These are phyloP conservation scores for Lachnellula subtilissima DNA, from an alignment of 2,329 filamentous ascomycete species.

Conservation along the genomic window DNA sequence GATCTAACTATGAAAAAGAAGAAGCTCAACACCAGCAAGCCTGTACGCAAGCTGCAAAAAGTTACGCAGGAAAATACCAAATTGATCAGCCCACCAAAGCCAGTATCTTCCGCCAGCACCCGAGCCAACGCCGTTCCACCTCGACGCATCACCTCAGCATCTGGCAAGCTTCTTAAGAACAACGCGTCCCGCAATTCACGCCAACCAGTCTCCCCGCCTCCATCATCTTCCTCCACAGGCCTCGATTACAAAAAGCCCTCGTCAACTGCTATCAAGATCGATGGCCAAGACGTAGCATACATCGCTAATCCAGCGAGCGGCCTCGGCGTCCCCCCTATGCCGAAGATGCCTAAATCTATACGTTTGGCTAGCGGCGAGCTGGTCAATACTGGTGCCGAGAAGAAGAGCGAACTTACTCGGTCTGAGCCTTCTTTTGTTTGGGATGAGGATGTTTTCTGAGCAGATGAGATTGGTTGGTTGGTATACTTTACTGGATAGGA, in stretches of 20 bases:
- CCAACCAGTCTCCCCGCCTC: constrained; percentile 16
- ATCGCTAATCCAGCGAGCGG: constrained; percentile 2
- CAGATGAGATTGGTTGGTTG: too few relatives aligned
- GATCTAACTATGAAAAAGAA: constrained; percentile 12
- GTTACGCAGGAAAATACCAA: constrained; percentile 4
- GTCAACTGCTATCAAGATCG: not conserved
- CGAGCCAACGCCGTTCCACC: not conserved
- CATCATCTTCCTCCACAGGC: constrained; percentile 13
- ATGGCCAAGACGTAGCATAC: constrained; percentile 16
- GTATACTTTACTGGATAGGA: not conserved
- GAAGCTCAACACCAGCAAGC: constrained; percentile 3
- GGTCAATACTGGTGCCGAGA: constrained; percentile 7
- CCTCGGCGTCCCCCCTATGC: constrained; percentile 14
- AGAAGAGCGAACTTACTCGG: constrained; percentile 2
- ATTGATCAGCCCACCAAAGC: not conserved
- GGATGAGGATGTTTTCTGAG: constrained; percentile 40
- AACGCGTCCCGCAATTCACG: constrained; percentile 4
- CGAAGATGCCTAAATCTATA: constrained; percentile 24
- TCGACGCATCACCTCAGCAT: not conserved
- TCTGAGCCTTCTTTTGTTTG: constrained; percentile 34
- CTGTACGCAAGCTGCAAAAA: constrained; percentile 18
- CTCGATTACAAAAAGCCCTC: constrained; percentile 16
- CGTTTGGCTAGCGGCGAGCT: constrained; percentile 21
- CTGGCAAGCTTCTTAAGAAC: constrained; percentile 1
- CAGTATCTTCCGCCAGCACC: not conserved